These are phyloP conservation scores for Thalassiosira livingstoniorum DNA, from an alignment of 352 stramenopile species.

Conservation along the genomic window DNA sequence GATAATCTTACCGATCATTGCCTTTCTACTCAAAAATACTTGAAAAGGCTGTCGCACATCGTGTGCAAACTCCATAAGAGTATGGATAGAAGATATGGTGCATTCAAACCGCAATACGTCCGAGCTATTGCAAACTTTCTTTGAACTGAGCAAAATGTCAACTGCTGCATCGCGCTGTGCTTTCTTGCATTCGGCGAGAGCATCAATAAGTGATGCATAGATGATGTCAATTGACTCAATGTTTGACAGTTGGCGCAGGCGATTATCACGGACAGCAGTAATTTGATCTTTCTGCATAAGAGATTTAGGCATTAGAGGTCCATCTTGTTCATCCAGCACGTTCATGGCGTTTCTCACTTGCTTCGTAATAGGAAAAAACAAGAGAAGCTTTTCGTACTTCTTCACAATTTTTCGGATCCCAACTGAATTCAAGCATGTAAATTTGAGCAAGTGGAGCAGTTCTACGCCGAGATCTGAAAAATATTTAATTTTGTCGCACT, in stretches of 20 bases:
- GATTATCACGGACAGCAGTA: conserved; percentile 43
- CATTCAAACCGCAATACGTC: conserved; percentile 60
- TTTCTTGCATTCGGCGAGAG: conserved; percentile 55
- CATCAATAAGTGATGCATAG: conserved; percentile 62
- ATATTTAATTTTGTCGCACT: conserved; percentile 28
- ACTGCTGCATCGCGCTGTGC: conserved; percentile 7
- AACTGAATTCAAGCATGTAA: conserved; percentile 70
- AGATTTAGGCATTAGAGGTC: conserved; percentile 36
- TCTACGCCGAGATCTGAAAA: conserved; percentile 62
- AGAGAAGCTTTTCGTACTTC: conserved; percentile 71
- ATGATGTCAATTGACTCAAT: conserved; percentile 64
- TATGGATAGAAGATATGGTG: conserved; percentile 59
- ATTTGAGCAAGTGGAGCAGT: conserved; percentile 70
- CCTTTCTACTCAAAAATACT: conserved; percentile 62
- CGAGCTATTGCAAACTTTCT: conserved; percentile 23
- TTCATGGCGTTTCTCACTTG: conserved; percentile 9
- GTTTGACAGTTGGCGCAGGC: conserved; percentile 64
- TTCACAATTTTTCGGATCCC: conserved; percentile 74
- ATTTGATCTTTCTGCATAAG: conserved; percentile 38
- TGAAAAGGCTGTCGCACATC: conserved; percentile 65
- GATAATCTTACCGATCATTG: conserved; percentile 72
- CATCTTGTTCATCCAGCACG: conserved; percentile 20
- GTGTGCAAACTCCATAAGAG: conserved; percentile 58
- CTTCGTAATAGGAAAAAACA: conserved; percentile 24
- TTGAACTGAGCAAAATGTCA: conserved; percentile 37